A percentile compares a stretch with the other conserved stretches of the same genome.
phyloP scores from a whole-genome alignment of 1,284 basidiomycete genomes.

The Boletellus dicymbophilus region DNA sequence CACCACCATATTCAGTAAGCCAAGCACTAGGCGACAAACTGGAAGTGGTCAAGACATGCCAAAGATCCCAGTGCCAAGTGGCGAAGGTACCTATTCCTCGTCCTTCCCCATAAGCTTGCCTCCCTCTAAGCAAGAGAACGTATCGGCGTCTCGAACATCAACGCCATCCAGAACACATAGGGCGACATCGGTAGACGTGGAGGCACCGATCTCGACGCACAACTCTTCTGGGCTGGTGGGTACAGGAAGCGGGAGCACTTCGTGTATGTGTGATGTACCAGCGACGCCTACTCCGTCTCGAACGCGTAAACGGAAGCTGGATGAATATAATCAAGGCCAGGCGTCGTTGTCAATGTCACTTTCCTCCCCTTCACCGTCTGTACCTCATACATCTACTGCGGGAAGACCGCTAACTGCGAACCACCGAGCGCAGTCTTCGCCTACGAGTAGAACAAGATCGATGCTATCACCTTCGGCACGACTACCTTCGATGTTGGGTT shows the following conservation, averaged over 20 bases:
- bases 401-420: neutral
- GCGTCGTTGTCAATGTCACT: slow-evolving; percentile 3
- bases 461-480: slow-evolving; percentile 10
- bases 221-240: neutral
- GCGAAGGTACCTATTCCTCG: slow-evolving; percentile 10
- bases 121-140: slow-evolving; percentile 10
- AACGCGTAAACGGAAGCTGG: slow-evolving; percentile 24
- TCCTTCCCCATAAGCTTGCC: slow-evolving; percentile 18
- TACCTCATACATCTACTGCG: slow-evolving; percentile 6
- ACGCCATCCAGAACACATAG: slow-evolving; percentile 1
- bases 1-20: slow-evolving; percentile 25
- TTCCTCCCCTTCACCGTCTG: slow-evolving; percentile 21
- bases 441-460: neutral
- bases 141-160: slow-evolving; percentile 9
- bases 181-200: neutral
- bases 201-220: slow-evolving; percentile 5
- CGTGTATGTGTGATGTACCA: slow-evolving; percentile 2
- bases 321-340: slow-evolving; percentile 17
- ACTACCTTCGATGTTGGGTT: slow-evolving; percentile 27
- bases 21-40: neutral
- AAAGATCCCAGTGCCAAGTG: slow-evolving; percentile 2
- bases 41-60: neutral
- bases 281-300: slow-evolving; percentile 17
- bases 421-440: slow-evolving; percentile 13
- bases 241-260: neutral